Evolutionary conservation across 2,329 filamentous ascomycete species (phyloP).

Genomic region (Fusarium acutatum): DNA sequence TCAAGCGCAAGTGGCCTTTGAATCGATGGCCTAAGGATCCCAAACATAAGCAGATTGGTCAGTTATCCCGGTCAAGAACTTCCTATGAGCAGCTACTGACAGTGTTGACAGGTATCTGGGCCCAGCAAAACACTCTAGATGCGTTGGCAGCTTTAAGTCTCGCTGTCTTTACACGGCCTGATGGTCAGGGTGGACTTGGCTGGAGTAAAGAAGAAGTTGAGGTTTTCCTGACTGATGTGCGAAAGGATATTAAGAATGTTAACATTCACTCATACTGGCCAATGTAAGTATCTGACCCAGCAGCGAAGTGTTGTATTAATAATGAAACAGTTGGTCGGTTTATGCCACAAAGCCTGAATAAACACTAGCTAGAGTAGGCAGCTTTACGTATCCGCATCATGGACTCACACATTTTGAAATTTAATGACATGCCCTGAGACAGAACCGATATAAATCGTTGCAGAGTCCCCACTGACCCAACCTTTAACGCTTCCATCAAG

Average conservation of each 20-base stretch:
- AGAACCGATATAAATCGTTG: not conserved
- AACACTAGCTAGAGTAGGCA: not conserved
- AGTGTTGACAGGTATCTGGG: not conserved
- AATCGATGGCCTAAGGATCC: slow-evolving; percentile 15
- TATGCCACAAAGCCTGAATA: not conserved
- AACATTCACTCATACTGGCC: not conserved
- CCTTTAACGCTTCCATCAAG: not conserved
- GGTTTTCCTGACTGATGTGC: not conserved
- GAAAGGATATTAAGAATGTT: not conserved
- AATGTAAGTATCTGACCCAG: not conserved
- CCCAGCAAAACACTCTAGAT: not conserved
- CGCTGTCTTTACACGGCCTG: not conserved
- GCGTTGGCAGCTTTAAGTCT: not conserved
- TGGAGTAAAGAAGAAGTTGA: not conserved
- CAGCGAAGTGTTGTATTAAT: rapidly evolving
- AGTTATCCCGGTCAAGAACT: rapidly evolving
- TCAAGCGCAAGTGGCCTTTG: slow-evolving; percentile 17
- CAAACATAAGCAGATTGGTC: slow-evolving; percentile 28
- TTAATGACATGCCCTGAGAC: rapidly evolving
- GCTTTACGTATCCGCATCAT: not conserved
- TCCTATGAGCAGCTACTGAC: not conserved
- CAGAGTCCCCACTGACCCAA: not conserved
- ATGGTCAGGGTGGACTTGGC: not conserved
- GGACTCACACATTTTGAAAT: not conserved
- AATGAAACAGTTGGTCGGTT: not conserved